Evolutionary conservation across 352 stramenopile species (phyloP).

Genomic region (Blastocystis sp.): DNA sequence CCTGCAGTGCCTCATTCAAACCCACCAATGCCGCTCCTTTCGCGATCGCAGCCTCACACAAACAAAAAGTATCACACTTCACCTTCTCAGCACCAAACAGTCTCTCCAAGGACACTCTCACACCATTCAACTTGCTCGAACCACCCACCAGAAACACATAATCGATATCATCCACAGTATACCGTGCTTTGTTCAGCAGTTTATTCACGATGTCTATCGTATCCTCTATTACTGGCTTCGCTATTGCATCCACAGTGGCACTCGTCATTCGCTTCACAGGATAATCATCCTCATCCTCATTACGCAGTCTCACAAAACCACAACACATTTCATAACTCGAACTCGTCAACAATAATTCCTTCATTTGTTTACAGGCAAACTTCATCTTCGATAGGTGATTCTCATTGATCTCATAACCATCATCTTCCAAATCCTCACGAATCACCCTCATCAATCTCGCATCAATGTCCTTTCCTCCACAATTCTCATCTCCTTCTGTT

Average conservation of each 20-base stretch:
- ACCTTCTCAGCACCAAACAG: slow-evolving; percentile 12
- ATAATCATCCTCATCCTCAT: background rate
- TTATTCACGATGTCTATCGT: background rate
- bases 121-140: background rate
- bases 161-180: slow-evolving; percentile 1
- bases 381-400: background rate
- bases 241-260: background rate
- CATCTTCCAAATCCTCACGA: background rate
- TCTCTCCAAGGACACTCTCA: background rate
- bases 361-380: slow-evolving; percentile 18
- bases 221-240: background rate
- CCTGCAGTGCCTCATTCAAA: background rate
- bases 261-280: too few species aligned
- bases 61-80: background rate
- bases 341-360: background rate
- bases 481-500: background rate
- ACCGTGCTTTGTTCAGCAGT: background rate
- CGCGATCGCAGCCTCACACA: slow-evolving; percentile 16
- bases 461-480: slow-evolving; percentile 58
- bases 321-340: background rate
- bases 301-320: background rate
- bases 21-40: background rate
- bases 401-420: background rate
- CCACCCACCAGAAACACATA: slow-evolving; percentile 63
- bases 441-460: slow-evolving; percentile 1